Evolutionary conservation across 441 rosid genomes (phyloP), one percentile per base, ranked within the genome.

Genomic region (Lagerstroemia fauriei): DNA sequence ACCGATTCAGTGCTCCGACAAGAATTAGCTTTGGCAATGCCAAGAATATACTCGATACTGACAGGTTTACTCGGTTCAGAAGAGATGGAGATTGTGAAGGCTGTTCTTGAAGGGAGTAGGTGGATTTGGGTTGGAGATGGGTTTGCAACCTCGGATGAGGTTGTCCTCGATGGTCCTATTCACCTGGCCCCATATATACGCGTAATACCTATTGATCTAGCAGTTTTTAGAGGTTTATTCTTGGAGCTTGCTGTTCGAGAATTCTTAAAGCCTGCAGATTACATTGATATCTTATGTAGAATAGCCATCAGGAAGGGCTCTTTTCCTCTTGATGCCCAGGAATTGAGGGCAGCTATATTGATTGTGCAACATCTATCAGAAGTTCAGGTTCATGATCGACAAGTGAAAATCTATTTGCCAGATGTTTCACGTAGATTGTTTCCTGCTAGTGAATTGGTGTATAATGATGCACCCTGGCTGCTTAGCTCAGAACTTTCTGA

Each of bases 71-170:
- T 93, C 83, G 92, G 93, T 86, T 89, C 98, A n/a, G 99, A 95
- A 89, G 99, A 96, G 87, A 94, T 95, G 95, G 99, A 96, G 78
- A 94, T 96, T 82, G 93, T 95, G 83, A 94, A 96, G 90, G 98
- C 98, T 88, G 92, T 96, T 86, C 96, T 96, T 86, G 99, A 96
- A 92, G 99, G 98, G 68, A 90, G 98, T 88, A 95, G 98, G 84
- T 96, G 99, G 99, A 92, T 96, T 83, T 96, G 99, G 99, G 98
- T 96, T 74, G 99, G 99, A 82, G 99, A 95, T 92, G 99, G 99
- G 82, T 96, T 96, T 92, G 95, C 99, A 83, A 95, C 92, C 25
- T 80, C 89, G 46, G 93, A 92, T 80, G 99, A 96, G 93, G 98
- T 96, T 86, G 99, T 95, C 85, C 97, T 96, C 75, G 93, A 96